Base-by-base conservation (phyloP, 2,329 filamentous ascomycete genomes). In the Decorospora gaudefroyi region DNA sequence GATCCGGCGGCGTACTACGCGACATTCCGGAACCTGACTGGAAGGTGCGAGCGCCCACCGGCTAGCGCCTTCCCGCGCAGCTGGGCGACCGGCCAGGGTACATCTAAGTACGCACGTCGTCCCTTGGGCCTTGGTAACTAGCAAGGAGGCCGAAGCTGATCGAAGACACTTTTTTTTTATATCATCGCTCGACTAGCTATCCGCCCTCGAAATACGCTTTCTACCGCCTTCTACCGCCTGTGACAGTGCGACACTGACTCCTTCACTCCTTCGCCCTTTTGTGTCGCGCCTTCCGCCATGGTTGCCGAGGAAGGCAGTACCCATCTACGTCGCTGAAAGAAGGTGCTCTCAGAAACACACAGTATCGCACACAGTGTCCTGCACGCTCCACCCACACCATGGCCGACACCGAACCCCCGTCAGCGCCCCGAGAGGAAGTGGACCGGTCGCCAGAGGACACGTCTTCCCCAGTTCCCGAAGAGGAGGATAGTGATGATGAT, bases 401-500 rank as follows among this genome's bases (percentile, higher is more conserved):
- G 68, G 65, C 68, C 61, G 65, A 67, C 61, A 51, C 54, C 52
- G 57, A 59, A 16, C 21, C 51, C 25, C 46, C 53, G 29, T 57
- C 55, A 33, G 44, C 37, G 23, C 26, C 43, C 28, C 29, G 28
- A 10, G 49, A 45, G 28, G 46, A 33, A 0, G 44, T 25, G 23
- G 53, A 59, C n/a, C n/a, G n/a, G n/a, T n/a, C n/a, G n/a, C n/a
- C n/a, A n/a, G n/a, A n/a, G n/a, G n/a, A n/a, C n/a, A n/a, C n/a
- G n/a, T n/a, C n/a, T n/a, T n/a, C n/a, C n/a, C n/a, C n/a, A n/a
- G n/a, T n/a, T n/a, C n/a, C n/a, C n/a, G n/a, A n/a, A 4, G 19
- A 36, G 2, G 19, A 27, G n/a, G 10, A 22, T 35, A 40, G 44
- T 10, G 42, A 53, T 27, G 25, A 36, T 6, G 41, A 51, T 9